Evolutionary conservation across 2,329 filamentous ascomycete species (phyloP), one percentile per base, ranked within the genome.

Genomic region (Neofusicoccum umdonicola): DNA sequence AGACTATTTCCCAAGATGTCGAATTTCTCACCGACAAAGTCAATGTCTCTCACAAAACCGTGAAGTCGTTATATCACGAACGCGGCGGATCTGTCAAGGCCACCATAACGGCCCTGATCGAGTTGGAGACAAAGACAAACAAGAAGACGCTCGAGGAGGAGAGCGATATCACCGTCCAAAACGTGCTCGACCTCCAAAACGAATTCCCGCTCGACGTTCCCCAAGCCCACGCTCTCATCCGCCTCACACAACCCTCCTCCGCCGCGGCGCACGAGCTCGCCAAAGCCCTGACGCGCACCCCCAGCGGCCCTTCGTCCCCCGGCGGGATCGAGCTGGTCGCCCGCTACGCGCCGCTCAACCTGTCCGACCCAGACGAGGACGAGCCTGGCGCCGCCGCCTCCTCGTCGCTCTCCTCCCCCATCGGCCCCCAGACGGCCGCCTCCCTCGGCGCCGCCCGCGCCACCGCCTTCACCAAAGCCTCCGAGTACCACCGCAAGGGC

Each of bases 221-320:
- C 0, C 80, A 84, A 44, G 75, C 87, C 3, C 76, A 81, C 13
- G 82, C 84, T 1, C 74, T 90, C 15, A 78, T 89, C 17, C 79
- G 78, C 15, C 76, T 90, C 17, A 84, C 87, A 1, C 76, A 84
- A 42, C 85, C 85, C 17, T 86, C 85, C 2, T 82, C 82, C 0
- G 81, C 80, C 13, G 82, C 84, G 13, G 87, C 87, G 2, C 83
- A 83, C 66, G 87, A 89, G 58, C 74, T 90, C 22, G 86, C 87
- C 8, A 80, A 81, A 67, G 83, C 81, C 2, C 79, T 89, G 67
- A 75, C 80, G 3, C 71, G 77, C 5, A 76, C 74, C 31, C 77
- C 79, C 3, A 41, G 63, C 63, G 37, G 64, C 1, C 22, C 27
- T 2, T 58, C 63, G 17, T 69, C 68, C 9, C 67, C 74, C 0